Evolutionary conservation across 768 basidiomycete species (phyloP), one percentile per base, ranked within the genome.

Genomic region (Tulasnella sp.): DNA sequence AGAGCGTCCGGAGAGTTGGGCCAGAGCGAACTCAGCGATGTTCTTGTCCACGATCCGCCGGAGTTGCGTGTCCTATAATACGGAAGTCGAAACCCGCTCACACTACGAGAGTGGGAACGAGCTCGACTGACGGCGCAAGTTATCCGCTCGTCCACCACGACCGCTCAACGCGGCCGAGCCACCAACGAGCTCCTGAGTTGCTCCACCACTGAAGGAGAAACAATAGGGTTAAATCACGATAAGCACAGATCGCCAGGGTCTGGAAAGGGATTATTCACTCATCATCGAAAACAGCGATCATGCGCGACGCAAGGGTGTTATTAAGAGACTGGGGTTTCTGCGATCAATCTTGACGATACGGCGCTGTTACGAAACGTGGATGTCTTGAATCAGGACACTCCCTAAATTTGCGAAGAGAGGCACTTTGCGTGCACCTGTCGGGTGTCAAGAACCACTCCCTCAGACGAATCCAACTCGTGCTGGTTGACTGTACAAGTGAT

Each of bases 401-500:
- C 55, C 16, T 7, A 39, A 7, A 44, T 3, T 13, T 15, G 3
- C 11, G 32, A 74, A 29, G 18, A 51, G 51, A 74, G 39, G 39
- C 16, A 6, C 11, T 5, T 23, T 37, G 20, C 32, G 3, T 16
- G 78, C 81, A 92, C 94, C 92, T 93, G 84, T 99, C 98, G 81
- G 99, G 92, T 86, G 99, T 99, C 95, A 99, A 98, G 85, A 99
- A 99, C 75, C 98, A 92, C 84, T 98, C 99, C 89, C 98, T 98
- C 81, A 99, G 88, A 75, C 98, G 89, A 81, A 9, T 98, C 94
- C 81, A 99, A 87, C 86, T 99, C 98, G 71, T 91, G 89, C 72
- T 92, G 93, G n/a, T 94, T 98, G 91, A 99, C 98, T 99, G 11
- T 18, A 57, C 55, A 37, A 2, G 15, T 3, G 44, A 16, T 1